Evolutionary conservation across 805 yeast genomes (phyloP).

Genomic region (Metschnikowia matae): DNA sequence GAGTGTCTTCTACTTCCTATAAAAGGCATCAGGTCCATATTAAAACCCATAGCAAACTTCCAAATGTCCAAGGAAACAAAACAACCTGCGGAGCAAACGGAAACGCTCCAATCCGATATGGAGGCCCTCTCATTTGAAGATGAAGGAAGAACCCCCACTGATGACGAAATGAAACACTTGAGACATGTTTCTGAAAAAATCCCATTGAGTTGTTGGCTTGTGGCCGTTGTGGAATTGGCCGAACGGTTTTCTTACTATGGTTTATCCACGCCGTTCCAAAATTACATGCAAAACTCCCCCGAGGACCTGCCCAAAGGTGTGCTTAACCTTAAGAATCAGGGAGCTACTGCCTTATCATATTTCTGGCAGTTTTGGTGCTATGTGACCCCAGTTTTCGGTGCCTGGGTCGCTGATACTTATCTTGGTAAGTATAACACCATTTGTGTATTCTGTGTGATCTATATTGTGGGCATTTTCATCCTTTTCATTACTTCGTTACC

Average conservation of each 20-base stretch:
- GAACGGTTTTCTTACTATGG: slow-evolving; percentile 84
- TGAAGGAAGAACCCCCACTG: slow-evolving; percentile 47
- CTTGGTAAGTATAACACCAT: slow-evolving; percentile 73
- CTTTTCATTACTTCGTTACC: slow-evolving; percentile 71
- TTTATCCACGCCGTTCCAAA: slow-evolving; percentile 68
- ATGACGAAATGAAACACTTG: slow-evolving; percentile 48
- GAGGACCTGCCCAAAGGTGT: slow-evolving; percentile 46
- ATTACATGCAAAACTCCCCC: slow-evolving; percentile 65
- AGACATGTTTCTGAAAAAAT: slow-evolving; percentile 50
- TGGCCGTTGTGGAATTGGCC: slow-evolving; percentile 69
- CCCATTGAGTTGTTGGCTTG: slow-evolving; percentile 57
- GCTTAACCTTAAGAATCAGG: slow-evolving; percentile 53
- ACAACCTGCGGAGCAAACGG: slow-evolving; percentile 5
- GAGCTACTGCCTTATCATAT: slow-evolving; percentile 69
- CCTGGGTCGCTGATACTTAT: slow-evolving; percentile 68
- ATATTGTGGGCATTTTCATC: slow-evolving; percentile 58
- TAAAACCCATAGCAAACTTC: not conserved
- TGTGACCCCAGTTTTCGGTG: slow-evolving; percentile 74
- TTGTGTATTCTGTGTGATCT: slow-evolving; percentile 53
- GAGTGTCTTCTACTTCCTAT: no score
- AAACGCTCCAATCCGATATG: slow-evolving; percentile 3
- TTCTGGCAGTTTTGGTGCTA: slow-evolving; percentile 82
- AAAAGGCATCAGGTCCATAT: no score
- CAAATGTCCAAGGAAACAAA: slow-evolving; percentile 9
- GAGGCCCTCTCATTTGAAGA: slow-evolving; percentile 17